phyloP scores from a whole-genome alignment of 495 filamentous ascomycete species.

The Cudoniella acicularis region DNA sequence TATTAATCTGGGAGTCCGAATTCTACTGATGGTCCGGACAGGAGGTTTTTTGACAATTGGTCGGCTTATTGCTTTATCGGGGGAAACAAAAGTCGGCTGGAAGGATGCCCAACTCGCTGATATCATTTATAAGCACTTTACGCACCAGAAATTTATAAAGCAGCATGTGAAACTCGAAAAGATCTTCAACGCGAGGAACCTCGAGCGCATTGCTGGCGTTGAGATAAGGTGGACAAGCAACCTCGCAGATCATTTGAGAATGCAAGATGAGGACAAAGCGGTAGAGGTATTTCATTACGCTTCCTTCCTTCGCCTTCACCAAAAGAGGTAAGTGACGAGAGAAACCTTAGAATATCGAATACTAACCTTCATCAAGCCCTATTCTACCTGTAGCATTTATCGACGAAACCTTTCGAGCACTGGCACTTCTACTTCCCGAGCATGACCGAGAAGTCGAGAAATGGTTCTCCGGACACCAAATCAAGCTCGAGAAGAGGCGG shows the following conservation, averaged over 20 bases:
- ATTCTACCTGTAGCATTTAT: slow-evolving; percentile 30
- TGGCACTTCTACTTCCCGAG: slow-evolving; percentile 41
- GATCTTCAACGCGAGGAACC: slow-evolving; percentile 5
- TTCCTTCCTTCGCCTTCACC: slow-evolving; percentile 28
- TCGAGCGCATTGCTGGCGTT: slow-evolving; percentile 32
- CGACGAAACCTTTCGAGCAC: slow-evolving; percentile 41
- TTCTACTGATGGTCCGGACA: too few species aligned
- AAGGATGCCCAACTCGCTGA: too few species aligned
- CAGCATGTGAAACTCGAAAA: too few species aligned
- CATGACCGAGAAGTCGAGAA: slow-evolving; percentile 11
- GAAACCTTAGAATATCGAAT: slow-evolving; percentile 22
- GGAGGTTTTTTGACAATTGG: too few species aligned
- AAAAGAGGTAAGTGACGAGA: neutral
- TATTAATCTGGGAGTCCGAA: too few species aligned
- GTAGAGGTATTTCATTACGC: slow-evolving; percentile 40
- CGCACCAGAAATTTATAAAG: too few species aligned
- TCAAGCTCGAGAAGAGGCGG: neutral
- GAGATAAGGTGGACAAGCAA: slow-evolving; percentile 37
- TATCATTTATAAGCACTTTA: too few species aligned
- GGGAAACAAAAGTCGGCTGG: too few species aligned
- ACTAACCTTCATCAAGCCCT: slow-evolving; percentile 8
- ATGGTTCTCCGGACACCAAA: neutral
- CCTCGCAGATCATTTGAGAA: slow-evolving; percentile 37
- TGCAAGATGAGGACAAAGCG: slow-evolving; percentile 35
- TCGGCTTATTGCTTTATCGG: too few species aligned